Percentiles rank a stretch among this genome's conserved stretches.
Conservation (phyloP, 768 basidiomycete species). For the Dictyophora rubrovolvata region DNA sequence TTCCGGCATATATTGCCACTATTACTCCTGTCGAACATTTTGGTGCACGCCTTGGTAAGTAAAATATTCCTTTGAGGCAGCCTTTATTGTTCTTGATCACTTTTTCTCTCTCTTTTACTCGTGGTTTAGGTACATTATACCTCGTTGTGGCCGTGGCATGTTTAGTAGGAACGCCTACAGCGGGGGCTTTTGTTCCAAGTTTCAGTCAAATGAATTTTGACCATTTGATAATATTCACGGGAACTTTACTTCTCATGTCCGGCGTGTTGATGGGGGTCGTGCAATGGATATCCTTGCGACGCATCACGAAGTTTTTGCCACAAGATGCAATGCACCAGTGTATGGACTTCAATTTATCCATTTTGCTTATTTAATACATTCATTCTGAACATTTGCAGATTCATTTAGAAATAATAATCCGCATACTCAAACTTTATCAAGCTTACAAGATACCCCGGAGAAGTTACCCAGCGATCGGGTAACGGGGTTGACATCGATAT, state of each 20-base stretch:
- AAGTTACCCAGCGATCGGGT: not conserved
- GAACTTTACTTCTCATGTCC: constrained; percentile 15
- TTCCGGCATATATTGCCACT: constrained; percentile 22
- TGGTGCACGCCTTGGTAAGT: constrained; percentile 23
- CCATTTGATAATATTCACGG: constrained; percentile 22
- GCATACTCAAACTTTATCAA: not conserved
- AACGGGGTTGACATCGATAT: not conserved
- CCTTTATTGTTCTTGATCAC: not conserved
- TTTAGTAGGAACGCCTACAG: constrained; percentile 25
- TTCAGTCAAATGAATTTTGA: constrained; percentile 18
- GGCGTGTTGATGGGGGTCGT: constrained; percentile 3
- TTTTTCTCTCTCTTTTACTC: too few relatives aligned
- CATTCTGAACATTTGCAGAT: not conserved
- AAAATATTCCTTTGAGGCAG: not conserved
- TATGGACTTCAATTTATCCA: not conserved
- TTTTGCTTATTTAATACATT: not conserved
- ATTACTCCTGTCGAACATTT: constrained; percentile 21
- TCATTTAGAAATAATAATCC: not conserved
- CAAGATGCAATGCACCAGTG: not conserved
- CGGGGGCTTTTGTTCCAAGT: constrained; percentile 20
- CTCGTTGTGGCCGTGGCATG: constrained; percentile 20
- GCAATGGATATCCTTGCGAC: not conserved
- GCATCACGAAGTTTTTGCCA: not conserved
- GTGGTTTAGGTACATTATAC: constrained; percentile 19
- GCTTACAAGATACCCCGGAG: not conserved